These are phyloP conservation scores for Scheffersomyces titani DNA, from an alignment of 1,139 yeast genomes.

Conservation along the genomic window DNA sequence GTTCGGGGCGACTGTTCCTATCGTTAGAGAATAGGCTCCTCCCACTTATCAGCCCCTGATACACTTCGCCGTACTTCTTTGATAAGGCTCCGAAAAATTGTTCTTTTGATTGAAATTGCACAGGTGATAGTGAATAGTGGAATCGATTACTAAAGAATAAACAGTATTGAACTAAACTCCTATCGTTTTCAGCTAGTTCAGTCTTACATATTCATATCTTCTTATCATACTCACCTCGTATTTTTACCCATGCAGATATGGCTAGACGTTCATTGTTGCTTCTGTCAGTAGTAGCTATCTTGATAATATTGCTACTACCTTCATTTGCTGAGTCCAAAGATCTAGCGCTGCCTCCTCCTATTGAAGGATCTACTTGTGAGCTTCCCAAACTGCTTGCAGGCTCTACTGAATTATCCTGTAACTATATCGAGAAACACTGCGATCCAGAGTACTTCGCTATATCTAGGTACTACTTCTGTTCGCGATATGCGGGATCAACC, in stretches of 20 bases:
- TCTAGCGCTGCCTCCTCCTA: not conserved
- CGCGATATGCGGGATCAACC: conserved; percentile 2
- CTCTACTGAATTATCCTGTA: conserved; percentile 14
- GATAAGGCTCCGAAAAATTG: not conserved
- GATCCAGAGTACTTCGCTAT: conserved; percentile 25
- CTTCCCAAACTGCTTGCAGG: not conserved
- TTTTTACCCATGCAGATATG: not conserved
- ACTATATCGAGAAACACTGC: conserved; percentile 23
- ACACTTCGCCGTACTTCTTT: not conserved
- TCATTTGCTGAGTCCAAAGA: not conserved
- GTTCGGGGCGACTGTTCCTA: not conserved
- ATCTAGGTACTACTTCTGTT: conserved; percentile 30
- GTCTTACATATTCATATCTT: not conserved
- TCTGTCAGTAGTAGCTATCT: not conserved
- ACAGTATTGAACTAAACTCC: not conserved
- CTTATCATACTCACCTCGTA: not conserved
- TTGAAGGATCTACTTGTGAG: not conserved
- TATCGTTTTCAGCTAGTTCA: not conserved
- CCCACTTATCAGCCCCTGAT: not conserved
- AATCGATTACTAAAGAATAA: not conserved
- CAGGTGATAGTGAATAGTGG: not conserved
- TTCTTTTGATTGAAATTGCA: not conserved
- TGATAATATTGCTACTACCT: not conserved
- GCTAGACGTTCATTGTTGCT: not conserved
- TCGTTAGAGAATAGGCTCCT: not conserved